Evolutionary conservation across 495 filamentous ascomycete species (phyloP), one percentile per base, ranked within the genome.

Genomic region (Neurospora sp.): DNA sequence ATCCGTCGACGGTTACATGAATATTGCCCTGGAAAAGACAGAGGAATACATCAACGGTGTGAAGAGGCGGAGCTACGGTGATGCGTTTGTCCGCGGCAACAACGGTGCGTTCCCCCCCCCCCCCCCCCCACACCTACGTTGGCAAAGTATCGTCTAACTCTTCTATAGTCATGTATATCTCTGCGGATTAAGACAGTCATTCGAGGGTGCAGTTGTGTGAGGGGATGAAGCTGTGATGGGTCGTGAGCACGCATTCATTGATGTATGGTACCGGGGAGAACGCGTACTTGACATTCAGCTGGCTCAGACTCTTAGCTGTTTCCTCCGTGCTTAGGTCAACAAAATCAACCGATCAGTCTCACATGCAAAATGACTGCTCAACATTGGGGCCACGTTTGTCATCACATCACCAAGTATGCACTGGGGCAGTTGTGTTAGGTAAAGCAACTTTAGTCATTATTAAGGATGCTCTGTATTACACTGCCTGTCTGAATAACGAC

Each of bases 1-100:
- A 77, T 97, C 94, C 0, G 94, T 98, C n/a, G 96, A 99, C 80
- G 96, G 96, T 45, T 99, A 98, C 80, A 98, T 99, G 96, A 98
- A 99, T 81, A 96, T 99, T 75, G 94, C 96, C 22, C 87, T 99
- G 3, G 96, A 98, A 79, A 94, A 97, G 81, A 95, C 94, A 0
- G 91, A 94, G 74, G 96, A 99, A 83, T 94, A 89, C 77, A 91
- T 96, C 69, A 90, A 94, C 78, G 96, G 95, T 37, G 89, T 88
- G 72, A 87, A 93, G 78, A 88, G 89, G 75, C 87, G 92, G 76
- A 91, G 85, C 59, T 98, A 97, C 81, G 96, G 96, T 1, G 96
- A 99, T 85, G 94, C 96, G 39, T 99, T 99, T 79, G 91, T 99
- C 20, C 87, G 96, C 76, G 96, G 96, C 74, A 99, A 99, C 81